A percentile compares a stretch with the other conserved stretches of the same genome.
Conservation (phyloP, 2,329 filamentous ascomycete species). For the Byssothecium circinans region DNA sequence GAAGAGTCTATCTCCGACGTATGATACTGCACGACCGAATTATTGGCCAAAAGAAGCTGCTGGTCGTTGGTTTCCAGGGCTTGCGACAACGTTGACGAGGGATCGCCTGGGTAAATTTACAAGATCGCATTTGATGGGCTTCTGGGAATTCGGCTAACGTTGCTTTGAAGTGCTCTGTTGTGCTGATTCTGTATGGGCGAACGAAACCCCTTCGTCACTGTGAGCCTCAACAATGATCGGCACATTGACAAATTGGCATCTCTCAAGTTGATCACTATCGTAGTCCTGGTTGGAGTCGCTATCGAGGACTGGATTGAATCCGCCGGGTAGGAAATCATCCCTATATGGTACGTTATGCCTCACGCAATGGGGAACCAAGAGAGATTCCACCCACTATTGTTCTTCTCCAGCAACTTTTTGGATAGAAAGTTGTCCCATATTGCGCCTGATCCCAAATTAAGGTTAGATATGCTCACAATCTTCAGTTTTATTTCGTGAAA, state of each 20-base stretch:
- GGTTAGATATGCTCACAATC: too few species aligned
- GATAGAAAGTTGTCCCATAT: too few species aligned
- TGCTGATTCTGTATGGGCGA: slow-evolving; percentile 59
- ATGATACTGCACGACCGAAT: slow-evolving; percentile 57
- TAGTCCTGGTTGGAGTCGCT: slow-evolving; percentile 56
- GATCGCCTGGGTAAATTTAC: slow-evolving; percentile 31
- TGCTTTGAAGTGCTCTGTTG: slow-evolving; percentile 55
- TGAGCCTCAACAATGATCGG: slow-evolving; percentile 66
- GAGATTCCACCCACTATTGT: too few species aligned
- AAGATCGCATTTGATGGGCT: slow-evolving; percentile 23
- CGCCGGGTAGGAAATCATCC: too few species aligned
- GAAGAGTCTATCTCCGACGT: slow-evolving; percentile 57
- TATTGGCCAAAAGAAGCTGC: slow-evolving; percentile 33
- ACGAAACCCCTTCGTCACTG: slow-evolving; percentile 65
- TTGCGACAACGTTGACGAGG: slow-evolving; percentile 21
- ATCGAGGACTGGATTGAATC: slow-evolving; percentile 47
- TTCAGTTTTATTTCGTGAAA: too few species aligned
- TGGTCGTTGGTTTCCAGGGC: slow-evolving; percentile 21
- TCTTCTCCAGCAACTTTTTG: too few species aligned
- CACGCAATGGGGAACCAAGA: too few species aligned
- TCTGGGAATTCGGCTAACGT: slow-evolving; percentile 36
- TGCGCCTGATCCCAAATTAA: too few species aligned
- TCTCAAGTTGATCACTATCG: slow-evolving; percentile 55
- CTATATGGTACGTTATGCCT: too few species aligned
- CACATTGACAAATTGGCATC: slow-evolving; percentile 65